Percentiles rank a stretch among this genome's conserved stretches.
Evolutionary conservation across 345 rosid species (phyloP).

Genomic region (Populus simonii): DNA sequence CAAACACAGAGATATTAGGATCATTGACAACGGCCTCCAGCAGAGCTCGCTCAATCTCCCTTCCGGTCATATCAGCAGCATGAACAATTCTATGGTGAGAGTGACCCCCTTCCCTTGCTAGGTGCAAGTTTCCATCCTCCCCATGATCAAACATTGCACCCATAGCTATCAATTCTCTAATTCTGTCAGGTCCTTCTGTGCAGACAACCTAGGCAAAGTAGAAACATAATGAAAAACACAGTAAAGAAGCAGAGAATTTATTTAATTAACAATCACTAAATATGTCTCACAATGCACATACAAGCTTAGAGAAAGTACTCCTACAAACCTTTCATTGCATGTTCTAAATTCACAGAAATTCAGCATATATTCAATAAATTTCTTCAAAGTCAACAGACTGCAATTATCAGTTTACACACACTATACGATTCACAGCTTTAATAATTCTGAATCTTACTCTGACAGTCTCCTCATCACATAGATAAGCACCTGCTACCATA

Average conservation of each 20-base stretch:
- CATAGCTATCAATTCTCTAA: conserved; percentile 84
- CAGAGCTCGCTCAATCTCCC: conserved; percentile 94
- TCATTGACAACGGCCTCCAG: conserved; percentile 71
- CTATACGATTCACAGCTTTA: neutral
- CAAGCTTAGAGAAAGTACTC: neutral
- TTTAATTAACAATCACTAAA: neutral
- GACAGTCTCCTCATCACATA: conserved; percentile 93
- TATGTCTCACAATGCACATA: neutral
- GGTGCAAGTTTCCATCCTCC: conserved; percentile 92
- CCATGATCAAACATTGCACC: conserved; percentile 94
- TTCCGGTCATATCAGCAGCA: conserved; percentile 98
- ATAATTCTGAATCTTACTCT: conserved; percentile 51
- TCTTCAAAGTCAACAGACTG: neutral
- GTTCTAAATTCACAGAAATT: conserved; percentile 6
- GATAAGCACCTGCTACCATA: conserved; percentile 89
- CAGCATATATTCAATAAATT: neutral
- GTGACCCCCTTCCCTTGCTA: conserved; percentile 98
- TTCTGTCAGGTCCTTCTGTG: conserved; percentile 94
- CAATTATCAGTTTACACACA: neutral
- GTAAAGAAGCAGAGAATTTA: neutral
- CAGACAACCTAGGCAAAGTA: conserved; percentile 69
- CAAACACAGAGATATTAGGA: conserved; percentile 72
- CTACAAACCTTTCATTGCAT: neutral
- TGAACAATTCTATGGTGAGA: conserved; percentile 92
- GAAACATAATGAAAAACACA: neutral